A percentile compares a stretch with the other conserved stretches of the same genome.
Evolutionary conservation across 495 filamentous ascomycete species (phyloP).

Genomic region (Xylaria telfairii): DNA sequence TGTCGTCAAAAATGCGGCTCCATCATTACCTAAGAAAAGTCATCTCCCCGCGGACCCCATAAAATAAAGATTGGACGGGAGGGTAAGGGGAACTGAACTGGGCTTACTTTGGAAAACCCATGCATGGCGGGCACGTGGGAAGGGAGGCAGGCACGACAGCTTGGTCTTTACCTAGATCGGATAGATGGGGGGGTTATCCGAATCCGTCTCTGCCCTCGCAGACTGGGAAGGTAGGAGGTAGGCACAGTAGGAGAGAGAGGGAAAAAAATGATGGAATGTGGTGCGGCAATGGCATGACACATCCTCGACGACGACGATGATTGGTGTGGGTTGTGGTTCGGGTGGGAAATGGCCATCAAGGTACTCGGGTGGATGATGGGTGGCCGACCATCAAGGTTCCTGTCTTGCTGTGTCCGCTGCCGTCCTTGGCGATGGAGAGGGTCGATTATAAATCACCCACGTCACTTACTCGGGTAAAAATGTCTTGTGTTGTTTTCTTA

Average conservation of each 20-base stretch:
- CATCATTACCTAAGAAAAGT: constrained; percentile 14
- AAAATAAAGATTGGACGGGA: constrained; percentile 18
- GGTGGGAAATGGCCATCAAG: constrained; percentile 16
- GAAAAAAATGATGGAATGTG: background rate
- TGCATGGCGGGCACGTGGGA: background rate
- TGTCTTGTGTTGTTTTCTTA: background rate
- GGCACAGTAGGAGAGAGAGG: no score
- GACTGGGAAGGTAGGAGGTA: no score
- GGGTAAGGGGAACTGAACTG: constrained; percentile 8
- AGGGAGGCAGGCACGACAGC: constrained; percentile 11
- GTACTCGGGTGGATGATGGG: constrained; percentile 7
- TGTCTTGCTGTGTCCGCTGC: constrained; percentile 4
- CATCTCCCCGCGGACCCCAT: constrained; percentile 13
- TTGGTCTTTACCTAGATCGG: constrained; percentile 14
- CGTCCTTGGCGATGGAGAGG: constrained; percentile 5
- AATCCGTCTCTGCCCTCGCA: background rate
- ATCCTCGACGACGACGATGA: constrained; percentile 8
- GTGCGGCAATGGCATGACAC: background rate
- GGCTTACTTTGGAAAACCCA: background rate
- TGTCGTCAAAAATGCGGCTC: constrained; percentile 24
- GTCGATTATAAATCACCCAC: constrained; percentile 15
- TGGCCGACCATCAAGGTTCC: constrained; percentile 18
- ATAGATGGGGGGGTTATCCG: background rate
- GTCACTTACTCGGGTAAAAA: background rate
- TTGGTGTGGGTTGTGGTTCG: background rate